Conservation (phyloP, 345 rosid genomes). For the Physaria fendleri region DNA sequence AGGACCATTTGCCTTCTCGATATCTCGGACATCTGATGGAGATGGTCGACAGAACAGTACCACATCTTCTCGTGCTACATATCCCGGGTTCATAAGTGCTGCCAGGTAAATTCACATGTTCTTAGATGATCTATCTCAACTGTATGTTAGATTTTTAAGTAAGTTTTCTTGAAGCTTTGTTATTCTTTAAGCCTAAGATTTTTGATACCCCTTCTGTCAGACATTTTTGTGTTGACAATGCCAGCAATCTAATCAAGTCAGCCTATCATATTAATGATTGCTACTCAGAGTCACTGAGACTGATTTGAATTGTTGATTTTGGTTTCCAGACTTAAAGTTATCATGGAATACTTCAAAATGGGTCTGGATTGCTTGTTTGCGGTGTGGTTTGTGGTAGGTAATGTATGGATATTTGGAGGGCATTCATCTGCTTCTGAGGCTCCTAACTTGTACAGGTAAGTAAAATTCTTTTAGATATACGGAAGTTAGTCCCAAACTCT, state of each 20-base stretch:
- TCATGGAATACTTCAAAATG: conserved; percentile 93
- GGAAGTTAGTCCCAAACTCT: not conserved
- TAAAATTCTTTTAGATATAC: not conserved
- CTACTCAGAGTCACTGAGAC: not conserved
- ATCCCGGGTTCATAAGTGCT: conserved; percentile 43
- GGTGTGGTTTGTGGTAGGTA: conserved; percentile 98
- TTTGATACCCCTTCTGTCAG: not conserved
- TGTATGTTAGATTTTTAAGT: not conserved
- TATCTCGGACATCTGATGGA: conserved; percentile 57
- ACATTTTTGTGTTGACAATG: not conserved
- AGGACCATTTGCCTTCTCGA: conserved; percentile 70
- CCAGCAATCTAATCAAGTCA: not conserved
- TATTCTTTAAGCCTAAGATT: not conserved
- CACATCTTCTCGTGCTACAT: conserved; percentile 53
- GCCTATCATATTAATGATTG: not conserved
- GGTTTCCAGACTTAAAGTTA: conserved; percentile 57
- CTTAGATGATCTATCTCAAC: not conserved
- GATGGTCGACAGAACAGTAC: conserved; percentile 45
- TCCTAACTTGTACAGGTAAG: conserved; percentile 96
- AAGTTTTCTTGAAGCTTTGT: not conserved
- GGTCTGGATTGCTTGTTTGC: conserved; percentile 98
- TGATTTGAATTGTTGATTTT: conserved; percentile 13
- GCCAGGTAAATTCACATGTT: conserved; percentile 41
- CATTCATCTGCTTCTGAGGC: conserved; percentile 81
- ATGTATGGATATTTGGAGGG: conserved; percentile 97